Conservation (phyloP, 2,329 filamentous ascomycete species). For the Penicillium paneum region DNA sequence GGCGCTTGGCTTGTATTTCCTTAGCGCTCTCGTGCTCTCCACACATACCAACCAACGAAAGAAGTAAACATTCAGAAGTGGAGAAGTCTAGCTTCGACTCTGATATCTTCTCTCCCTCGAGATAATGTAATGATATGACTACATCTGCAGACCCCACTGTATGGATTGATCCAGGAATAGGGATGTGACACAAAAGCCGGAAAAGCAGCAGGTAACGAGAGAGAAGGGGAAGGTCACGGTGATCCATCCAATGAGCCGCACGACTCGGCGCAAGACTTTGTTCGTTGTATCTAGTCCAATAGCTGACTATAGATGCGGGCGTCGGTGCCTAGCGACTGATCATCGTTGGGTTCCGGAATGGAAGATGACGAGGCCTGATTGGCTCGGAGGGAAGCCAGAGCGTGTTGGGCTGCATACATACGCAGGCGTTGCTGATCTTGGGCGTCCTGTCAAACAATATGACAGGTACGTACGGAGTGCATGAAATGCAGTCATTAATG, state of each 20-base stretch:
- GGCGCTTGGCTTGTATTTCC: background rate
- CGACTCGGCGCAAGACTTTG: background rate
- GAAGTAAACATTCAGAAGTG: background rate
- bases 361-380: background rate
- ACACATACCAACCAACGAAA: background rate
- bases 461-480: background rate
- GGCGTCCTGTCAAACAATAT: background rate
- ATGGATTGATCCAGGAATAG: background rate
- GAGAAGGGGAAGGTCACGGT: background rate
- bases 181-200: background rate
- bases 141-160: background rate
- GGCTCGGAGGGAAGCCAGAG: background rate
- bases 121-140: background rate
- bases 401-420: slow-evolving; percentile 2
- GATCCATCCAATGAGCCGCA: background rate
- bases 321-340: background rate
- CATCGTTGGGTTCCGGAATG: background rate
- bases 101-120: background rate
- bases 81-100: background rate
- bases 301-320: background rate
- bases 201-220: background rate
- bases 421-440: slow-evolving; percentile 1
- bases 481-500: background rate
- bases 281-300: background rate
- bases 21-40: background rate